These are phyloP conservation scores for Phytophthora sojae DNA, from an alignment of 352 stramenopile species.

Conservation along the genomic window DNA sequence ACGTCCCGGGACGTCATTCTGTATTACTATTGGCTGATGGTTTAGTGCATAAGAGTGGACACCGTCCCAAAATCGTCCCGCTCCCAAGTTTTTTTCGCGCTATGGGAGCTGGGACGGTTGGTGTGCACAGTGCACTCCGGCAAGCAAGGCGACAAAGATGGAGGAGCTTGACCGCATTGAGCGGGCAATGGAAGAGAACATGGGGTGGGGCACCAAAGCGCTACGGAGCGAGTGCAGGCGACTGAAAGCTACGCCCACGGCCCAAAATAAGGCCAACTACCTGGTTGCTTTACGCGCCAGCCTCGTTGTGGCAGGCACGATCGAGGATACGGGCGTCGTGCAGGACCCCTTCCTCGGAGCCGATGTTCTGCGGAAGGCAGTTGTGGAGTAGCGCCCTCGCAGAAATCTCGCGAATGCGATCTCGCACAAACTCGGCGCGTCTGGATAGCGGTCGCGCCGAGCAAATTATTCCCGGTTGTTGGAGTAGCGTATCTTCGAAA, in stretches of 20 bases:
- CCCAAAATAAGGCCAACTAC: background rate
- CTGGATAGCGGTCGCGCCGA: no score
- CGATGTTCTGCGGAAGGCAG: background rate
- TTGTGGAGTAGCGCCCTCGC: no score
- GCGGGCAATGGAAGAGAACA: background rate
- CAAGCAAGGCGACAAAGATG: background rate
- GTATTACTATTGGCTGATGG: background rate
- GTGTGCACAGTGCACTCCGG: background rate
- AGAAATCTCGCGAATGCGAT: no score
- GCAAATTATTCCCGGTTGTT: no score
- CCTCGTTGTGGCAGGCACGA: background rate
- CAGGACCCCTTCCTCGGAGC: background rate
- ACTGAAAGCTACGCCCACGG: background rate
- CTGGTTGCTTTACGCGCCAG: background rate
- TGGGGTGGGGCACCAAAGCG: background rate
- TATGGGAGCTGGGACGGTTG: background rate
- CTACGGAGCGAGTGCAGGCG: background rate
- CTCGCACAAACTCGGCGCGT: no score
- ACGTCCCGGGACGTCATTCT: background rate
- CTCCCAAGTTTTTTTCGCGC: background rate
- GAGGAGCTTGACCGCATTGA: background rate
- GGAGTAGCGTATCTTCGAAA: no score
- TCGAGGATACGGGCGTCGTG: background rate
- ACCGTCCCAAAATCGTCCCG: background rate
- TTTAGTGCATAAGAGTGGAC: background rate